phyloP scores from a whole-genome alignment of 768 basidiomycete species.

The Gloeophyllum trabeum region DNA sequence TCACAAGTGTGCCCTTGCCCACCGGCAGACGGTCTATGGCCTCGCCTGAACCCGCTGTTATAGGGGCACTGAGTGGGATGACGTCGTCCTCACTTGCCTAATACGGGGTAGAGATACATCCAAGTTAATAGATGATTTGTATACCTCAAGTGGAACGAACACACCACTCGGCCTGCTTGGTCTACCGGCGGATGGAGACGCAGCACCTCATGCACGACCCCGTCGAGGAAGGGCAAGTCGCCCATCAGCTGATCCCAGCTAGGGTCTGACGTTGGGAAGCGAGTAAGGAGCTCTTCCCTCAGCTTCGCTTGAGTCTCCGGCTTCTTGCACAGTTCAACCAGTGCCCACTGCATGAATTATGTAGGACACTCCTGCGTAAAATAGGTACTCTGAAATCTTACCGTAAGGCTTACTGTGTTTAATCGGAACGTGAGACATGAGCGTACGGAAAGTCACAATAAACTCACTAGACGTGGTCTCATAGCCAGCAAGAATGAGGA shows the following conservation, averaged over 20 bases:
- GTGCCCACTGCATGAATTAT: conserved; percentile 28
- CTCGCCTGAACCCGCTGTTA: background rate
- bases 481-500: conserved; percentile 31
- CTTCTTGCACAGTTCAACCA: conserved; percentile 40
- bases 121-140: background rate
- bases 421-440: too few relatives aligned
- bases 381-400: too few relatives aligned
- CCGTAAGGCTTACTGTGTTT: too few relatives aligned
- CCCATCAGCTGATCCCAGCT: conserved; percentile 21
- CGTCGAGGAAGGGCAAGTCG: conserved; percentile 27
- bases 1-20: background rate
- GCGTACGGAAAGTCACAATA: too few relatives aligned
- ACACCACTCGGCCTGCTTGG: background rate
- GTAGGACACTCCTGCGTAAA: background rate
- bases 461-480: conserved; percentile 44
- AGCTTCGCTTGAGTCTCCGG: conserved; percentile 34
- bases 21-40: background rate
- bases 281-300: conserved; percentile 43
- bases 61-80: background rate
- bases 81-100: background rate
- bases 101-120: background rate
- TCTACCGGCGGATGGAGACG: conserved; percentile 20
- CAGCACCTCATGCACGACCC: conserved; percentile 30
- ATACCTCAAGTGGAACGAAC: background rate
- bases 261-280: too few relatives aligned